Base-by-base conservation (phyloP, 2,329 filamentous ascomycete genomes). In the Aspergillus neotritici region DNA sequence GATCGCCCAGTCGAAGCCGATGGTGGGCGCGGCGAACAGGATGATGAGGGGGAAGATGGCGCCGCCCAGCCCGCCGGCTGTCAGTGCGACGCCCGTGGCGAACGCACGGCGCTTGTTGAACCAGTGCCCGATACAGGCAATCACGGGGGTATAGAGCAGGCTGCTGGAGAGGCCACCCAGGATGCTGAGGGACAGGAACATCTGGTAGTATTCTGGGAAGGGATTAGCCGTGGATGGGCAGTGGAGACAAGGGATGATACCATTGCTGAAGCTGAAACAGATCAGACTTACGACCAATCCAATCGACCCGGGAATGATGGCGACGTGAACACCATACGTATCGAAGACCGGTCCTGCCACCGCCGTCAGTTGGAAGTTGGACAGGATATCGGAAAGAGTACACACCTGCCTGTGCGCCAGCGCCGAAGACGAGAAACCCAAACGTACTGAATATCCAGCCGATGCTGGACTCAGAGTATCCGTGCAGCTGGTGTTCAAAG, bases 401-500 rank as follows among this genome's bases (percentile, higher is more conserved):
- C 46, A 5, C 13, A 52, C 50, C 50, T 14, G 40, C 43, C 40
- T 65, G 60, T 5, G 58, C 51, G 0, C 52, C 51, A 6, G 48
- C 55, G 45, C 63, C 54, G 29, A 67, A 69, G 9, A 68, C 47
- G 36, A 70, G 62, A 43, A 70, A 71, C 0, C 57, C 61, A 46
- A 65, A 70, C 1, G 60, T 52, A 9, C 66, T 63, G 43, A 64
- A 68, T 14, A 71, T 70, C 69, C 68, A 71, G 1, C 67, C 66
- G 25, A 67, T 65, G 11, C 53, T 60, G 0, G 61, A 62, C 13
- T 61, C 46, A 2, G 64, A 61, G 15, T 66, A 64, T 2, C 49
- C 49, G 2, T 48, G 45, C n/a, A 71, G 51, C 40, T 69, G 63
- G 43, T 70, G 58, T 1, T 56, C 53, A 28, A 54, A 57, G 3